These are phyloP conservation scores for Pythium volutum DNA, from an alignment of 352 stramenopile genomes.

Conservation along the genomic window DNA sequence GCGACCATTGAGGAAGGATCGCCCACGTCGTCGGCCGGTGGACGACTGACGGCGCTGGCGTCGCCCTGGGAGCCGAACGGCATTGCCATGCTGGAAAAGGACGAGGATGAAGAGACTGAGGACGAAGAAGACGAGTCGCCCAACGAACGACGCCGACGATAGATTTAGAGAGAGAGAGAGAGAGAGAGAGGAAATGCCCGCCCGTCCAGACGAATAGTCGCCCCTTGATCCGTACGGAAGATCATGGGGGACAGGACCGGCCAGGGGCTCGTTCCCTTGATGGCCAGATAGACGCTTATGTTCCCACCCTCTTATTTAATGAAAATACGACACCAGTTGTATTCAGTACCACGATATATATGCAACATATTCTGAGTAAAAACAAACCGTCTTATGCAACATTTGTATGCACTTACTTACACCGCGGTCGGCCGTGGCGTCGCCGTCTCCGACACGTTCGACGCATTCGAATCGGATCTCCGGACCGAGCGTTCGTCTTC, in stretches of 20 bases:
- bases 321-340: too few species aligned
- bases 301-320: too few species aligned
- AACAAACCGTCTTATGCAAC: too few species aligned
- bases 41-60: background rate
- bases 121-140: slow-evolving; percentile 23
- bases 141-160: background rate
- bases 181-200: background rate
- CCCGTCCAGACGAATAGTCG: background rate
- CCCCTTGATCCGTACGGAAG: slow-evolving; percentile 7
- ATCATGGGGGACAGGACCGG: background rate
- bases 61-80: background rate
- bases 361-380: too few species aligned
- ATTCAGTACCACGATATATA: too few species aligned
- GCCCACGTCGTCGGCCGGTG: slow-evolving; percentile 17
- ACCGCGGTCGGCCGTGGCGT: background rate
- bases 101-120: slow-evolving; percentile 36
- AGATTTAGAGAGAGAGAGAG: background rate
- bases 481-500: slow-evolving; percentile 6
- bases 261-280: too few species aligned
- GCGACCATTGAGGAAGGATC: slow-evolving; percentile 46
- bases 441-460: background rate
- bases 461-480: background rate
- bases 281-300: too few species aligned
- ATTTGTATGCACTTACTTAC: too few species aligned
- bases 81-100: slow-evolving; percentile 22